Conservation (phyloP, 176 grass and related monocot genomes). For the Carex myosuroides region DNA sequence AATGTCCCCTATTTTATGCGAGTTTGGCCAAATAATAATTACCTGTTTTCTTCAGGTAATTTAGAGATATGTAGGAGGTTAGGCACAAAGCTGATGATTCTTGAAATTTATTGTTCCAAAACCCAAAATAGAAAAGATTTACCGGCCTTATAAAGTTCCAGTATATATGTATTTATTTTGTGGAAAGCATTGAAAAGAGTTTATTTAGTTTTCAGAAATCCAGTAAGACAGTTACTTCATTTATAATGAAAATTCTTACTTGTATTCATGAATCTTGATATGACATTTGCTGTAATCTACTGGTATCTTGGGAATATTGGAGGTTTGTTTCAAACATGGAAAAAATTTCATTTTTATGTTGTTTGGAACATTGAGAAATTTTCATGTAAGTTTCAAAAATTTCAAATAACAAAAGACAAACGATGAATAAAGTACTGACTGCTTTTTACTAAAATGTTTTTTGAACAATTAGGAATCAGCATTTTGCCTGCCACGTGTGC, state of each 20-base stretch:
- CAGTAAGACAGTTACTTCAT: background rate
- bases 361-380: background rate
- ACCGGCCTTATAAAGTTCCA: background rate
- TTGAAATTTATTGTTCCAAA: background rate
- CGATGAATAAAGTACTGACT: background rate
- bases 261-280: background rate
- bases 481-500: constrained; percentile 88
- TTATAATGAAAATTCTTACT: background rate
- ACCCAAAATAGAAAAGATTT: background rate
- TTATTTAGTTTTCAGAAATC: background rate
- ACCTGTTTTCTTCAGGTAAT: background rate
- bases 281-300: background rate
- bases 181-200: background rate
- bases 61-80: background rate
- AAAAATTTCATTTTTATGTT: background rate
- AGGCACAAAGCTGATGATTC: background rate
- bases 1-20: background rate
- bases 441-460: background rate
- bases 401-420: background rate
- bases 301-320: background rate
- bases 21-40: background rate
- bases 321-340: background rate
- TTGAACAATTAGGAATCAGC: constrained; percentile 59
- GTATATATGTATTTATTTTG: background rate
- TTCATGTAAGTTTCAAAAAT: background rate